Percentiles rank a stretch among this genome's conserved stretches.
phyloP scores from a whole-genome alignment of 176 grass and related monocot species.

The Oryza glaberrima region DNA sequence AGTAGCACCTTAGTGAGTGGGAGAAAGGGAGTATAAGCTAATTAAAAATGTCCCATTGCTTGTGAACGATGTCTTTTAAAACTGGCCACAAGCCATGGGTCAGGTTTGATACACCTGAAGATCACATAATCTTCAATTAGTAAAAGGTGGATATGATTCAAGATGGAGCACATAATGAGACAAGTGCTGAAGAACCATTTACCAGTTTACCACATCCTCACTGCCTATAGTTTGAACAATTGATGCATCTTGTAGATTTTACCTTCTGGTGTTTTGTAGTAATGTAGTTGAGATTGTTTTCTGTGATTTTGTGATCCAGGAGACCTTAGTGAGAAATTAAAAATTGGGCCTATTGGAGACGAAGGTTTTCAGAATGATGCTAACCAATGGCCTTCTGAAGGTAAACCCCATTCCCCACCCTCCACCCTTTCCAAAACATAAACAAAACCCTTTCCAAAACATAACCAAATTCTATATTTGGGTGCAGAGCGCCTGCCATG shows the following conservation, averaged over 20 bases:
- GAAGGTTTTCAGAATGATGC: conserved; percentile 32
- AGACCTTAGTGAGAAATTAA: conserved; percentile 84
- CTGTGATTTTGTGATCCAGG: conserved; percentile 41
- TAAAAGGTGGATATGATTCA: background rate
- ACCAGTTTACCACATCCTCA: too few relatives aligned
- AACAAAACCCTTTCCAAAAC: background rate
- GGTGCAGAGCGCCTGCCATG: conserved; percentile 57
- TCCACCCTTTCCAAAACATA: background rate
- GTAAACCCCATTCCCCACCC: conserved; percentile 33
- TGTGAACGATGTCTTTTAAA: background rate
- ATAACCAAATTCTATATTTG: conserved; percentile 29
- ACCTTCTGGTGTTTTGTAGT: conserved; percentile 11
- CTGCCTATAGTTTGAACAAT: conserved; percentile 5
- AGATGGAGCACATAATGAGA: background rate
- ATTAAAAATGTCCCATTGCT: background rate
- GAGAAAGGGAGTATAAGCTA: background rate
- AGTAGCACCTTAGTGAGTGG: too few relatives aligned
- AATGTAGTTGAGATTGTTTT: background rate
- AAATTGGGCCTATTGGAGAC: conserved; percentile 53
- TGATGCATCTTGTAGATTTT: background rate
- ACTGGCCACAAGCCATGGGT: background rate
- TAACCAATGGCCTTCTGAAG: conserved; percentile 75
- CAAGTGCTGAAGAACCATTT: background rate
- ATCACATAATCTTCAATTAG: background rate
- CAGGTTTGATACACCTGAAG: background rate